phyloP scores from a whole-genome alignment of 2,329 filamentous ascomycete species.

The Torrubiellomyces zombiae region DNA sequence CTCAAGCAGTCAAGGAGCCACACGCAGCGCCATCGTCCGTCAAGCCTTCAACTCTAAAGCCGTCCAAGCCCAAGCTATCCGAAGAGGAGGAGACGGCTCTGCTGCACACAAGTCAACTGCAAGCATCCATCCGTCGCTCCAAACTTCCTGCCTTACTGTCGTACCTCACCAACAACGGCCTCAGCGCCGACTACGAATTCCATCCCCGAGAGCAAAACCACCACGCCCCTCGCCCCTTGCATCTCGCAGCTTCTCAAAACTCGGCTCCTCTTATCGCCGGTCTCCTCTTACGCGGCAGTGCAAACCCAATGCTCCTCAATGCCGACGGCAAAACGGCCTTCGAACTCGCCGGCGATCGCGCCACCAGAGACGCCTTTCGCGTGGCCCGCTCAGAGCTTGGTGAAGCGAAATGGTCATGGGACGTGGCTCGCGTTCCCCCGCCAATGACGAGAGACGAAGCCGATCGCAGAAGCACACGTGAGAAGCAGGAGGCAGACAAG shows the following conservation, averaged over 20 bases:
- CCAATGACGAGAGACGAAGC: constrained; percentile 56
- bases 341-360: constrained; percentile 69
- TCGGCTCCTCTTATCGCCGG: constrained; percentile 61
- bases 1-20: constrained; percentile 30
- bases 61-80: constrained; percentile 45
- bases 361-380: constrained; percentile 81
- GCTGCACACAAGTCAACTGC: constrained; percentile 77
- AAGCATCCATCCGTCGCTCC: constrained; percentile 72
- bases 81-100: constrained; percentile 72
- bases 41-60: constrained; percentile 27
- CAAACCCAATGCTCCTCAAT: constrained; percentile 57
- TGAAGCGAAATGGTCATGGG: constrained; percentile 65
- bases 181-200: constrained; percentile 60
- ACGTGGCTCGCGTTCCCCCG: constrained; percentile 53
- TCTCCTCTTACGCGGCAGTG: constrained; percentile 55
- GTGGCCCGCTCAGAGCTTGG: constrained; percentile 72
- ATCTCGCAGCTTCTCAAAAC: constrained; percentile 72
- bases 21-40: constrained; percentile 17
- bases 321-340: constrained; percentile 71
- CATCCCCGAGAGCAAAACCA: constrained; percentile 54
- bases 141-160: constrained; percentile 76
- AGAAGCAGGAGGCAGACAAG: constrained; percentile 50
- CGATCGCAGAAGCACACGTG: constrained; percentile 49
- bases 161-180: constrained; percentile 62
- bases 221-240: constrained; percentile 69